Base-by-base conservation (phyloP, 192 early-diverging fungal genomes). In the Phlyctochytrium arcticum region DNA sequence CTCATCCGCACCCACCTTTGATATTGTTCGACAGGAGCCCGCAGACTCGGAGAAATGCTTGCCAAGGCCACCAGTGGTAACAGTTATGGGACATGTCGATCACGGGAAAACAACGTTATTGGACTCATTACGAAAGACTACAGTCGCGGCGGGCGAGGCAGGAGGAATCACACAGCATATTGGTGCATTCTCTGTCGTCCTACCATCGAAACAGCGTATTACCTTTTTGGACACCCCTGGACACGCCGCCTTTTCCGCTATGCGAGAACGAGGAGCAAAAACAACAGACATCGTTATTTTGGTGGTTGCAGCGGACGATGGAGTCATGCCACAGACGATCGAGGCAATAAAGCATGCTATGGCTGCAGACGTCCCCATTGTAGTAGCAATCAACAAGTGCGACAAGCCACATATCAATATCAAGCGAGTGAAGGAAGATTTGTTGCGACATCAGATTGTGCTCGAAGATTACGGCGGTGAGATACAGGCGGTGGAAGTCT, bases 161-260 rank as follows among this genome's bases (percentile, higher is more conserved):
- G 96, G 96, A 36, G 96, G 96, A 9, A 98, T 98, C 50, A 98
- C 96, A 0, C 96, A 98, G 76, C 96, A 98, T 67, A 98, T 98
- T 76, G 96, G 96, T 57, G 94, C 94, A 24, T 98, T 98, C 72
- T 91, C 89, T 75, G 87, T 91, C 0, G 31, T 74, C 6, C 72
- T 91, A 19, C 83, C 89, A 15, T 87, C 86, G 0, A 73, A 80
- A 54, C 82, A 89, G 54, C 70, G 74, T 17, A 95, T 96, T 60
- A 98, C 96, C 0, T 95, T 98, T 65, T 70, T 98, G 65, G 96
- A 98, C 62, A 98, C 96, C 6, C 96, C 96, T 8, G 96, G 96
- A 9, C 96, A 98, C 59, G 92, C 94, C 0, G 96, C 94, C 24
- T 98, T 96, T 63, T 87, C 88, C 24, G 88, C 89, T 6, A 98